Conservation (phyloP, 306 rosid species). For the Abrus pulchellus region DNA sequence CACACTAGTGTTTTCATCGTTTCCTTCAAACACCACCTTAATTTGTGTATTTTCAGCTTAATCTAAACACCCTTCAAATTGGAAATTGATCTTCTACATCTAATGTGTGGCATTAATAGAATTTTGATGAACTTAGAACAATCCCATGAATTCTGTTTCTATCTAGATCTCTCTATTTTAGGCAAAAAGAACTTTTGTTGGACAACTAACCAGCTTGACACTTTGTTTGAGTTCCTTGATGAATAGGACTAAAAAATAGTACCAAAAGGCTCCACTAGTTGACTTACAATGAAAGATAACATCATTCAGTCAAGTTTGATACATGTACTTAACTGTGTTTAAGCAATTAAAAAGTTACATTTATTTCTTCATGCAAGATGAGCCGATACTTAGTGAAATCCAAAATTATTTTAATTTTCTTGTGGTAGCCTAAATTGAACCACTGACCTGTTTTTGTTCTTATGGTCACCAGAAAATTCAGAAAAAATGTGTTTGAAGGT, state of each 20-base stretch:
- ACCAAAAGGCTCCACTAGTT: neutral
- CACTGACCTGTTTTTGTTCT: neutral
- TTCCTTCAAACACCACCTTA: neutral
- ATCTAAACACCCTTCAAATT: constrained; percentile 8
- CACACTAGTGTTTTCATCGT: neutral
- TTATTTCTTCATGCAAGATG: neutral
- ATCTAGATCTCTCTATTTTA: constrained; percentile 11
- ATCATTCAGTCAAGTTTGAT: neutral
- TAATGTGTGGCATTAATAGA: neutral
- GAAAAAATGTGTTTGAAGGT: neutral
- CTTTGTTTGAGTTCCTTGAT: constrained; percentile 7
- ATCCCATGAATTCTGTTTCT: neutral
- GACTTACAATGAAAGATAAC: neutral
- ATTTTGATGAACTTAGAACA: neutral
- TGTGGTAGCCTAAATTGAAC: neutral
- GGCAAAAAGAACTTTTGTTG: neutral
- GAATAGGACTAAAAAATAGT: neutral
- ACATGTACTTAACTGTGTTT: neutral
- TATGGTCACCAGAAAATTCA: neutral
- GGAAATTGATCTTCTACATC: neutral
- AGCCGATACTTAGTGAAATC: neutral
- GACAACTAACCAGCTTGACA: neutral
- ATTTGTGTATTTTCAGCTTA: neutral
- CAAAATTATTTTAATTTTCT: neutral
- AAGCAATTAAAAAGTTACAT: neutral